Evolutionary conservation across 2,329 filamentous ascomycete species (phyloP).

Genomic region (Colletotrichum incanum): DNA sequence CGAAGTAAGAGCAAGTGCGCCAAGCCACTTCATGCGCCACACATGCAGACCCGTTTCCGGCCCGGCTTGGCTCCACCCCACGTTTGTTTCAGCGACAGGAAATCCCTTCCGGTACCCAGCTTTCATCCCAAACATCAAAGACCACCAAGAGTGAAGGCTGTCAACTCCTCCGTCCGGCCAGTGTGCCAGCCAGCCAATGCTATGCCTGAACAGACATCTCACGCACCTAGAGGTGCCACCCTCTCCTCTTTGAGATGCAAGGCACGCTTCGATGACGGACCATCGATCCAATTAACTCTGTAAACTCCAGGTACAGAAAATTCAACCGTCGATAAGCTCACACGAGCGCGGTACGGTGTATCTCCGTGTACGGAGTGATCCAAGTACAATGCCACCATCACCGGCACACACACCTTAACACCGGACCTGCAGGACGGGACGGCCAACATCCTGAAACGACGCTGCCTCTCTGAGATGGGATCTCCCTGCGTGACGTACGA

Average conservation of each 20-base stretch:
- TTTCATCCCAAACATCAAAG: constrained; percentile 23
- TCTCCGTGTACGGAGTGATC: constrained; percentile 2
- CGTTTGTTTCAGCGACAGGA: constrained; percentile 27
- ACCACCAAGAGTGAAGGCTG: neutral
- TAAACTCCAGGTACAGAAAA: constrained; percentile 5
- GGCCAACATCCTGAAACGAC: constrained; percentile 40
- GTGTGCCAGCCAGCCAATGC: neutral
- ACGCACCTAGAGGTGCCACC: constrained; percentile 9
- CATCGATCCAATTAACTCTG: neutral
- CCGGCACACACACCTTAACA: neutral
- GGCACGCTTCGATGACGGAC: constrained; percentile 3
- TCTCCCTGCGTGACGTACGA: constrained; percentile 39
- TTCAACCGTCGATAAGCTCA: constrained; percentile 33
- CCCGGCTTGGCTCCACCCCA: neutral
- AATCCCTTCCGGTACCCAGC: constrained; percentile 5
- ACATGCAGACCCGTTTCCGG: neutral
- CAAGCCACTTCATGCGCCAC: constrained; percentile 25
- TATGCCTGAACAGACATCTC: neutral
- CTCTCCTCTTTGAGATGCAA: constrained; percentile 4
- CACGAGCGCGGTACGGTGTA: constrained; percentile 17
- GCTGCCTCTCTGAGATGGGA: constrained; percentile 34
- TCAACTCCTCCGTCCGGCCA: neutral
- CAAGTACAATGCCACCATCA: neutral
- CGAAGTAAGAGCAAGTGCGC: neutral
- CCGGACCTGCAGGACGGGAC: constrained; percentile 23